A percentile compares a stretch with the other conserved stretches of the same genome.
Conservation (phyloP, 495 filamentous ascomycete species). For the Xylaria cubensis region DNA sequence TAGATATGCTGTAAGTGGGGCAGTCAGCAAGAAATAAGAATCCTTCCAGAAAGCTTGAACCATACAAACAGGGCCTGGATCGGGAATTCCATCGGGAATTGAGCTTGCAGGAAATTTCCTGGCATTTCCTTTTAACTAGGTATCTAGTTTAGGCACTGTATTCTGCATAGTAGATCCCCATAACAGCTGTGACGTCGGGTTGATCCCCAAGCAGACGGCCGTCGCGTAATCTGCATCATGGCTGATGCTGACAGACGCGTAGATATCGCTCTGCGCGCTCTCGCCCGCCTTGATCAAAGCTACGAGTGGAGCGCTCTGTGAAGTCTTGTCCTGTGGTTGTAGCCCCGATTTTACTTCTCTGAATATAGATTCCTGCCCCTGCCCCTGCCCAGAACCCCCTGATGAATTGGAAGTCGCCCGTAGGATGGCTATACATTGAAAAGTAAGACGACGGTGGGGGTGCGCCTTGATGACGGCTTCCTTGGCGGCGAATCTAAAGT, state of each 20-base stretch:
- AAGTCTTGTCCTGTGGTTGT: not conserved
- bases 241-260: slow-evolving; percentile 50
- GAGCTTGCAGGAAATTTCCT: not conserved
- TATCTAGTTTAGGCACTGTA: not conserved
- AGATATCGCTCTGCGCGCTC: slow-evolving; percentile 8
- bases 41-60: not conserved
- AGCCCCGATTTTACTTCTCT: too few species aligned
- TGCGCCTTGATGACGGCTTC: slow-evolving; percentile 71
- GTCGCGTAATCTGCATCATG: slow-evolving; percentile 58
- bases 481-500: slow-evolving; percentile 65
- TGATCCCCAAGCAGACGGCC: slow-evolving; percentile 45
- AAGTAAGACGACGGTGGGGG: slow-evolving; percentile 47
- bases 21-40: not conserved
- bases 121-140: not conserved
- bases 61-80: not conserved
- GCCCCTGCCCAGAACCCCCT: not conserved
- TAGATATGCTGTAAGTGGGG: not conserved
- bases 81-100: not conserved
- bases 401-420: not conserved
- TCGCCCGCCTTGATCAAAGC: slow-evolving; percentile 26
- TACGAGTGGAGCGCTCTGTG: slow-evolving; percentile 26
- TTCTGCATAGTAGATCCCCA: not conserved
- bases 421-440: slow-evolving; percentile 55
- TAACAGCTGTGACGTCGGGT: not conserved
- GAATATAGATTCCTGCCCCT: not conserved